Percentiles rank a stretch among this genome's conserved stretches.
These are phyloP conservation scores for Leishmania aethiopica DNA, from an alignment of 208 protist genomes.

Conservation along the genomic window DNA sequence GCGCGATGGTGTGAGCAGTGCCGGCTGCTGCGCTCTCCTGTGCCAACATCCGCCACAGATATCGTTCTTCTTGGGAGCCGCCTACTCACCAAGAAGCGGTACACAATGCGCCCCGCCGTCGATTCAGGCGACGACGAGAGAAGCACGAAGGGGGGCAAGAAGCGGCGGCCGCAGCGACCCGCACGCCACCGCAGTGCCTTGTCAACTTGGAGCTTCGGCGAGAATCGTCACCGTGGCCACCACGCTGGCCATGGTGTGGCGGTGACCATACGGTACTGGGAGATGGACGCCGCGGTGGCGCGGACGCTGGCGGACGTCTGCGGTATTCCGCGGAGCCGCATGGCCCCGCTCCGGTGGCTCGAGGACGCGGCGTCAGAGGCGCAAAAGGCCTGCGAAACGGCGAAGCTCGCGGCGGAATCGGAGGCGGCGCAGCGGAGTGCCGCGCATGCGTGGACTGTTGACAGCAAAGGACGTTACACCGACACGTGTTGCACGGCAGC, in stretches of 20 bases:
- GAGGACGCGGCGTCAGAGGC: slow-evolving; percentile 21
- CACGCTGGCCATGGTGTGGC: neutral
- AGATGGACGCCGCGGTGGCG: slow-evolving; percentile 19
- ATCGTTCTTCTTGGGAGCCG: slow-evolving; percentile 73
- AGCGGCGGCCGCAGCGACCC: neutral
- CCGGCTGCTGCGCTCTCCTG: slow-evolving; percentile 59
- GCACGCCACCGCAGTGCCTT: neutral
- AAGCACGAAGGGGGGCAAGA: no score
- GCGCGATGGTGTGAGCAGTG: slow-evolving; percentile 36
- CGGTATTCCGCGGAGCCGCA: slow-evolving; percentile 26
- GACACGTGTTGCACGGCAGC: slow-evolving; percentile 7
- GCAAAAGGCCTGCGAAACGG: slow-evolving; percentile 3
- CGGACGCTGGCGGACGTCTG: slow-evolving; percentile 21
- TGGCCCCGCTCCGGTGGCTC: slow-evolving; percentile 47
- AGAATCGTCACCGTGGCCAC: neutral
- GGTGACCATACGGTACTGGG: slow-evolving; percentile 30
- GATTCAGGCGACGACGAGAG: neutral
- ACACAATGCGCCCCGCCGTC: neutral
- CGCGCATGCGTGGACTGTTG: no score
- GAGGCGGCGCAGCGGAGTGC: neutral
- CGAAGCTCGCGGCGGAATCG: slow-evolving; percentile 1
- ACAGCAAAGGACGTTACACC: neutral
- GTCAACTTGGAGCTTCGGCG: neutral
- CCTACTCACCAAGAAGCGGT: slow-evolving; percentile 27
- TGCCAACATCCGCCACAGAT: slow-evolving; percentile 63